These are phyloP conservation scores for Chlamydomonas applanata DNA, from an alignment of 139 green algal genomes.

Conservation along the genomic window DNA sequence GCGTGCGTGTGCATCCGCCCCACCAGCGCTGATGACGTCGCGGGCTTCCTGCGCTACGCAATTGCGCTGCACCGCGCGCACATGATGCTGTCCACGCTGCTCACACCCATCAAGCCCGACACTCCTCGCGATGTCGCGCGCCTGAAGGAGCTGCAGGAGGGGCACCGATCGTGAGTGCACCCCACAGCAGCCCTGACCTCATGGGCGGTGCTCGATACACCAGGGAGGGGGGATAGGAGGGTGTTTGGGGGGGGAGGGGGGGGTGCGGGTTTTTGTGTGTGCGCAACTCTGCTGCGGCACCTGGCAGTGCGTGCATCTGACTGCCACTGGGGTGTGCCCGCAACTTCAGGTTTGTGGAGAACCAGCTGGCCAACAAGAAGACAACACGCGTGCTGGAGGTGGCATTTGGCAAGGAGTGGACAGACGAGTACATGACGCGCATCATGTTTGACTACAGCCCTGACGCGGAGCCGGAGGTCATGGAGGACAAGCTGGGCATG, in stretches of 20 bases:
- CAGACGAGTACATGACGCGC: slow-evolving; percentile 65
- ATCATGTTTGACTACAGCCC: slow-evolving; percentile 62
- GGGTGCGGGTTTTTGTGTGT: too few relatives aligned
- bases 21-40: slow-evolving; percentile 5
- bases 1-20: slow-evolving; percentile 67
- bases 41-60: slow-evolving; percentile 29
- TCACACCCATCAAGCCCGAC: slow-evolving; percentile 2
- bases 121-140: neutral
- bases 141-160: slow-evolving; percentile 28
- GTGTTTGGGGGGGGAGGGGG: too few relatives aligned
- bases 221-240: too few relatives aligned
- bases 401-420: slow-evolving; percentile 56
- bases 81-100: slow-evolving; percentile 8
- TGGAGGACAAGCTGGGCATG: slow-evolving; percentile 32
- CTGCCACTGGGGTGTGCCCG: too few relatives aligned
- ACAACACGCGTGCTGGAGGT: slow-evolving; percentile 68
- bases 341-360: slow-evolving; percentile 52
- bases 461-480: slow-evolving; percentile 31
- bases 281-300: too few relatives aligned
- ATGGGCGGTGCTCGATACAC: neutral
- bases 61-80: slow-evolving; percentile 41
- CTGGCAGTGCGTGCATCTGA: too few relatives aligned
- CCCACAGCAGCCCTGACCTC: neutral
- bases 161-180: slow-evolving; percentile 31
- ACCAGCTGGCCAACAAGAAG: slow-evolving; percentile 77